These are phyloP conservation scores for Citrus sp. DNA, from an alignment of 345 rosid species.

Conservation along the genomic window DNA sequence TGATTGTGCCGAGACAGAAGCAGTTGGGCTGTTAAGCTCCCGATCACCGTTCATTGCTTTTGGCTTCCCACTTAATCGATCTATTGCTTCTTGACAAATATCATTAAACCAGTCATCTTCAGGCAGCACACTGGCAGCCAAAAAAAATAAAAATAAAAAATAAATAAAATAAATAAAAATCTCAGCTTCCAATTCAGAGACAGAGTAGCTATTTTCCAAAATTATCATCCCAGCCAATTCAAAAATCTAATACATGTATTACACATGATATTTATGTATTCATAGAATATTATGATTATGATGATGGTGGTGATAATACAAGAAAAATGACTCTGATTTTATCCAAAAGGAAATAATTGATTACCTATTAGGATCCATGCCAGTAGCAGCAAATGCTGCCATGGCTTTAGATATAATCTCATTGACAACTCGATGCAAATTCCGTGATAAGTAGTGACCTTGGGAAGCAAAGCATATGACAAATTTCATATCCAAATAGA, in stretches of 20 bases:
- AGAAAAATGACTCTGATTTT: background rate
- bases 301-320: background rate
- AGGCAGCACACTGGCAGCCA: slow-evolving; percentile 64
- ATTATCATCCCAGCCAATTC: too few relatives aligned
- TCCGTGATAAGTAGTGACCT: slow-evolving; percentile 94
- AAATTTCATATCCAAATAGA: slow-evolving; percentile 94
- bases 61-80: slow-evolving; percentile 79
- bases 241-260: too few relatives aligned
- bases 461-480: slow-evolving; percentile 91
- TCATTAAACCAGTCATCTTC: slow-evolving; percentile 93
- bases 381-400: slow-evolving; percentile 79
- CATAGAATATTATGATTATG: too few relatives aligned
- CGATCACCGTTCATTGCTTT: slow-evolving; percentile 76
- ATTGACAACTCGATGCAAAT: slow-evolving; percentile 78
- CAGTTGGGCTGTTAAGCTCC: slow-evolving; percentile 86
- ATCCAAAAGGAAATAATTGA: slow-evolving; percentile 4
- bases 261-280: too few relatives aligned
- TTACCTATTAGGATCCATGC: slow-evolving; percentile 93
- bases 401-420: slow-evolving; percentile 87
- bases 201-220: too few relatives aligned
- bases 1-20: slow-evolving; percentile 95
- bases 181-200: too few relatives aligned
- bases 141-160: background rate
- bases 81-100: slow-evolving; percentile 75
- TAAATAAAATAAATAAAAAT: background rate